Conservation (phyloP, 108 stramenopile species). For the Pseudonitzschia multistriata region DNA sequence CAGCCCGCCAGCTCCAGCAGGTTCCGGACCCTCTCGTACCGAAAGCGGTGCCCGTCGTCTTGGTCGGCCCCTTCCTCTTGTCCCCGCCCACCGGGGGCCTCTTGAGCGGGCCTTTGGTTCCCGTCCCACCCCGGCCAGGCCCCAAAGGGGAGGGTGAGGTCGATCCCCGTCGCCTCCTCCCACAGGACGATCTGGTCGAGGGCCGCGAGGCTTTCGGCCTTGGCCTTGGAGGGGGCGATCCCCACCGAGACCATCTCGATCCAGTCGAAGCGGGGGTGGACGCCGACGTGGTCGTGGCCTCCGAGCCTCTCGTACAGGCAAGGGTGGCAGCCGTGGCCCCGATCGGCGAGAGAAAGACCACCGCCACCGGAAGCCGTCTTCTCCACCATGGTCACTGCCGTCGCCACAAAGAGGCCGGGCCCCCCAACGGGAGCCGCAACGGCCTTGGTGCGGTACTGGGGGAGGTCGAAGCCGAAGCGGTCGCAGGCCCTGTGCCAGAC, state of each 20-base stretch:
- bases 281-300: not conserved
- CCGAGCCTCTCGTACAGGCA: not conserved
- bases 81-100: no score
- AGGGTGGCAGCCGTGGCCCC: not conserved
- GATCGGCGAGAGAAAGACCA: no score
- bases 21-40: not conserved
- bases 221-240: not conserved
- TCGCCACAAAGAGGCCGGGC: not conserved
- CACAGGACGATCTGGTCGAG: constrained; percentile 4
- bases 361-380: no score
- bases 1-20: not conserved
- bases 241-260: constrained; percentile 5
- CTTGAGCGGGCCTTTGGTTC: no score
- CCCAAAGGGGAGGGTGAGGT: not conserved
- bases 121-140: not conserved
- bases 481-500: not conserved
- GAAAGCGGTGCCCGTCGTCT: no score
- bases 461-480: not conserved
- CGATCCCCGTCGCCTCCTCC: constrained; percentile 5
- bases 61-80: no score
- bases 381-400: not conserved
- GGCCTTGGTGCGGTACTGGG: not conserved
- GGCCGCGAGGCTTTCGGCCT: not conserved
- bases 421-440: no score
- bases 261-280: not conserved